Base-by-base conservation (phyloP, 306 rosid genomes). In the Trichosanthes cucumerina region DNA sequence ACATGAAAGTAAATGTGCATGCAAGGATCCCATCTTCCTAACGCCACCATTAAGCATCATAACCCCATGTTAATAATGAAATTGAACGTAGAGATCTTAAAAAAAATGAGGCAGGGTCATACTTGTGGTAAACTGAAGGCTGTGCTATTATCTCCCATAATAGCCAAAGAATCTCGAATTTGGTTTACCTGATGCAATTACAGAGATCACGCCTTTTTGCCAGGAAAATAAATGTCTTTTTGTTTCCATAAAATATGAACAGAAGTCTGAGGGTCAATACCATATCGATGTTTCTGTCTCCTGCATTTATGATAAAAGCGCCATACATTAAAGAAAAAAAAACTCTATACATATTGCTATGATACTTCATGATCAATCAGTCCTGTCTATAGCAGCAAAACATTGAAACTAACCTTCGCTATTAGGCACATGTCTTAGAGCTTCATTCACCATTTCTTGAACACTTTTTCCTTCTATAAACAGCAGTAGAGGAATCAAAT, bases 101-200 rank as follows among this genome's bases (percentile, higher is more conserved):
- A 57, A 81, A 81, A 77, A 21, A 26, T 36, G 60, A 78, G 26
- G 36, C 12, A 52, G 71, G 84, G 5, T 73, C 93, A 54, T 91
- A 95, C 99, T 87, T 95, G 99, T 11, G 99, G 99, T 82, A 95
- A 85, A 84, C 97, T 91, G 81, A 95, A 95, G 58, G 97, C 99
- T 52, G 99, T 95, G 72, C 93, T 95, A 84, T 92, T 91, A 84
- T 91, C 91, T 76, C 99, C 99, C 99, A 92, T 95, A 36, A 90
- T 78, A 86, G 97, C 97, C 85, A 95, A 85, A 21, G 97, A 95
- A 49, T 95, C 96, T 71, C 99, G 89, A 81, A 95, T 95, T 86
- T 91, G 97, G 86, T 95, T 95, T 75, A 95, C 92, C 99, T 95
- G 88, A 81, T 80, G 60, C 60, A 78, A 86, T 66, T 82, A 77